These are phyloP conservation scores for Graphilbum ipis-grandicollis DNA, from an alignment of 2,329 filamentous ascomycete species.

Conservation along the genomic window DNA sequence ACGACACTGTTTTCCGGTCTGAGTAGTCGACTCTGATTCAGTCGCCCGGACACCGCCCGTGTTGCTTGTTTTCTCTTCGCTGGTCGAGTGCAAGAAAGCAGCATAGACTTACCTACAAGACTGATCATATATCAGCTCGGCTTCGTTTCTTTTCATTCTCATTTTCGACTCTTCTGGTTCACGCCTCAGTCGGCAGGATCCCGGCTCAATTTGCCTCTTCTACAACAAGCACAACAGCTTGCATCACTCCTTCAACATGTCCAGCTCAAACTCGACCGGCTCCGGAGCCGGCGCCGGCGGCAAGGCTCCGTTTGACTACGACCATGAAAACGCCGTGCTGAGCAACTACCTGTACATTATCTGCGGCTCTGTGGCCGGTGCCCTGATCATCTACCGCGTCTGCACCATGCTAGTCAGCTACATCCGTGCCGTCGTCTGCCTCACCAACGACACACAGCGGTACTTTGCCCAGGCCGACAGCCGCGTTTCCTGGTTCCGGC, in stretches of 20 bases:
- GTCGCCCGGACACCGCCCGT: too few species aligned
- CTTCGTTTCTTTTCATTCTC: too few species aligned
- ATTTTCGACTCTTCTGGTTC: too few species aligned
- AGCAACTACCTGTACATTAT: slow-evolving; percentile 44
- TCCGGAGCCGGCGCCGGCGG: slow-evolving; percentile 1
- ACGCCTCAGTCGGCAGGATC: too few species aligned
- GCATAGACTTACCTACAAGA: too few species aligned
- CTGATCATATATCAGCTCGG: too few species aligned
- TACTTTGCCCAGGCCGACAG: slow-evolving; percentile 51
- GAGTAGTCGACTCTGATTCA: too few species aligned
- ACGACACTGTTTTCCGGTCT: too few species aligned
- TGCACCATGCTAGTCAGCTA: slow-evolving; percentile 44
- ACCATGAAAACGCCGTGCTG: slow-evolving; percentile 33
- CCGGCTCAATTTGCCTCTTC: background rate
- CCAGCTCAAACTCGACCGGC: slow-evolving; percentile 1
- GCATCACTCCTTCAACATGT: slow-evolving; percentile 1
- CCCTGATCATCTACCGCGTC: slow-evolving; percentile 51
- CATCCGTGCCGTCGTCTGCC: slow-evolving; percentile 54
- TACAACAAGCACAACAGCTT: too few species aligned
- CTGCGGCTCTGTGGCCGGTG: slow-evolving; percentile 43
- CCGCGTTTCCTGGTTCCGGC: slow-evolving; percentile 44
- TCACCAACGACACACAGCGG: slow-evolving; percentile 62
- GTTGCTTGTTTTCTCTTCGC: too few species aligned
- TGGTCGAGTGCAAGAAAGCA: too few species aligned
- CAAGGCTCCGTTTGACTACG: slow-evolving; percentile 14